Base-by-base conservation (phyloP, 768 basidiomycete genomes). In the Tremella fuciformis region DNA sequence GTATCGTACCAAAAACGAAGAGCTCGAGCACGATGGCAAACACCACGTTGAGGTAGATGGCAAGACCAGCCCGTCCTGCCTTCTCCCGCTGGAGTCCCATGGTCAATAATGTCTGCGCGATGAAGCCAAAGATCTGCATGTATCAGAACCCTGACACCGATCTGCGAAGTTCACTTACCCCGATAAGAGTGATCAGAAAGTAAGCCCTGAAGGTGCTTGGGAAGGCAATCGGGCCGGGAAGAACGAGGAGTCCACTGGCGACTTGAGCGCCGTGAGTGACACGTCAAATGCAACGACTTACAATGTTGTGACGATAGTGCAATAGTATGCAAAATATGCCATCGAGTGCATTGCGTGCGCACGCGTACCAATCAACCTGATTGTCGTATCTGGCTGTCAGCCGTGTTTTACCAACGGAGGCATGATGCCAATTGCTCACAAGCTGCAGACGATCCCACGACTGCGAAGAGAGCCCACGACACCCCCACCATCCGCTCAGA, bases 291-390 rank as follows among this genome's bases (percentile, higher is more conserved):
- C 11, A 34, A 11, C 6, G 21, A 69, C 65, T 53, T 63, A 77
- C 54, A 79, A 26, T 8, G 75, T 65, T 0, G 77, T 79, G 1
- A 77, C 75, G 21, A 81, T 65, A 0, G 85, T 81, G 52, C 83
- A 85, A 62, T 83, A 79, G 8, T 81, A 71, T 1, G 86, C 84
- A 73, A 86, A 90, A 54, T 83, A 88, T 0, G 81, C 76, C 65
- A 91, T 80, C 1, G 83, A 80, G 71, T 93, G 90, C 57, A 90
- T 74, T 0, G 89, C 80, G 63, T 88, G 86, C 1, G 89, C 89
- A 3, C 86, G 81, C 58, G 82, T 85, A 0, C 90, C 89, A 38
- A 91, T 88, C 0, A 83, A 83, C 9, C 88, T 83, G 24, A 86
- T 81, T 2, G 79, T 74, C 0, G 81, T 80, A 59, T 82, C 83